These are phyloP conservation scores for Arxiozyma heterogenica DNA, from an alignment of 1,139 yeast genomes.

Conservation along the genomic window DNA sequence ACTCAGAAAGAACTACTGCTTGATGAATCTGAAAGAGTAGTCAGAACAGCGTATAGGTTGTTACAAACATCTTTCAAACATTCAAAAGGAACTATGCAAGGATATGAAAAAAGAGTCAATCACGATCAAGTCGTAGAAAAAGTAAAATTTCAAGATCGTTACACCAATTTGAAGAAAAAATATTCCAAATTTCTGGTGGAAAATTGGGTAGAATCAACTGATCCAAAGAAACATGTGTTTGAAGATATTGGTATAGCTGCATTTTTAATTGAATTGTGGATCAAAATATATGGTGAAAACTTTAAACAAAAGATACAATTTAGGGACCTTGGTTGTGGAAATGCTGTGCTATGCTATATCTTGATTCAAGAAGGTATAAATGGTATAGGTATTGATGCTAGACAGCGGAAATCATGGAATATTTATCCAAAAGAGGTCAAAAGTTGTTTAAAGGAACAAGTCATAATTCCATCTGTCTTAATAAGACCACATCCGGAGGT, in stretches of 20 bases:
- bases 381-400: conserved; percentile 85
- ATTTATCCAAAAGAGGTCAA: conserved; percentile 58
- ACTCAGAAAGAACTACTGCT: conserved; percentile 1
- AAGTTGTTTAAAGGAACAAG: conserved; percentile 55
- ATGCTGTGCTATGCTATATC: conserved; percentile 76
- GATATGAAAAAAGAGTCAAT: conserved; percentile 79
- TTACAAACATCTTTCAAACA: conserved; percentile 76
- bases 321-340: conserved; percentile 92
- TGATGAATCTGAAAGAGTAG: conserved; percentile 47
- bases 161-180: conserved; percentile 70
- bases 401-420: conserved; percentile 82
- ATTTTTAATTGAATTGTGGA: conserved; percentile 84
- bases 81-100: conserved; percentile 71
- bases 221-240: conserved; percentile 91
- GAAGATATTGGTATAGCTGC: conserved; percentile 97
- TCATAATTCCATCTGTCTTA: conserved; percentile 65
- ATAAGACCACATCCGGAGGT: conserved; percentile 61
- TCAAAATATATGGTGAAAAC: conserved; percentile 39
- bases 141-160: conserved; percentile 73
- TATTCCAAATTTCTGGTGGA: conserved; percentile 71
- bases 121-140: conserved; percentile 84
- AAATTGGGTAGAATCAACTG: conserved; percentile 86
- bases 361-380: conserved; percentile 67
- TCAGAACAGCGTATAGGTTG: conserved; percentile 74
- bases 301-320: conserved; percentile 50